These are phyloP conservation scores for Pholiota conissans DNA, from an alignment of 768 basidiomycete species.

Conservation along the genomic window DNA sequence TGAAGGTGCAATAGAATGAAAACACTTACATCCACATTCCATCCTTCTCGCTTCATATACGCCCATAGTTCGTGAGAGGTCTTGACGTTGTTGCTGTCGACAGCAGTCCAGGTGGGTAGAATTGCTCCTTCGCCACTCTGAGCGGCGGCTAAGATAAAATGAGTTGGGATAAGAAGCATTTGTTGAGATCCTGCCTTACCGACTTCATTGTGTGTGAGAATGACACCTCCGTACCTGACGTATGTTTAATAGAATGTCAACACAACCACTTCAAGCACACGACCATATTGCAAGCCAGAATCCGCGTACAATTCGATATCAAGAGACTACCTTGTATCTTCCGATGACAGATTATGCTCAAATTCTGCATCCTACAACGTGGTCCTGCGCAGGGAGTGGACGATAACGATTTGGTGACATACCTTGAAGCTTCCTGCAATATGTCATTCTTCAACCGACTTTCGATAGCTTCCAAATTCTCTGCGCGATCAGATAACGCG, in stretches of 20 bases:
- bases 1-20: not conserved
- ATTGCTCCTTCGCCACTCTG: constrained; percentile 74
- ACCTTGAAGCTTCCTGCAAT: constrained; percentile 79
- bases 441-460: constrained; percentile 88
- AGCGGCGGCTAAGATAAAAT: constrained; percentile 13
- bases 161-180: not conserved
- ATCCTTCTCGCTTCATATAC: constrained; percentile 75
- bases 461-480: constrained; percentile 94
- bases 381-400: no score
- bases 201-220: constrained; percentile 93
- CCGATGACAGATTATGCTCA: no score
- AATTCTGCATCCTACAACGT: no score
- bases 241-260: not conserved
- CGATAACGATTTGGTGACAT: constrained; percentile 1
- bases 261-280: no score
- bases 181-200: constrained; percentile 40
- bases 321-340: no score
- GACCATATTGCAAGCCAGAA: no score
- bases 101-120: constrained; percentile 91
- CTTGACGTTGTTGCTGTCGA: constrained; percentile 79
- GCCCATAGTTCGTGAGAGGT: constrained; percentile 89
- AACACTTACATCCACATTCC: constrained; percentile 81
- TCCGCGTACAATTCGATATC: no score
- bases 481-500: constrained; percentile 85
- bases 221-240: constrained; percentile 79